A percentile compares a stretch with the other conserved stretches of the same genome.
Conservation (phyloP, 2,329 filamentous ascomycete species). For the Colletotrichum destructivum region DNA sequence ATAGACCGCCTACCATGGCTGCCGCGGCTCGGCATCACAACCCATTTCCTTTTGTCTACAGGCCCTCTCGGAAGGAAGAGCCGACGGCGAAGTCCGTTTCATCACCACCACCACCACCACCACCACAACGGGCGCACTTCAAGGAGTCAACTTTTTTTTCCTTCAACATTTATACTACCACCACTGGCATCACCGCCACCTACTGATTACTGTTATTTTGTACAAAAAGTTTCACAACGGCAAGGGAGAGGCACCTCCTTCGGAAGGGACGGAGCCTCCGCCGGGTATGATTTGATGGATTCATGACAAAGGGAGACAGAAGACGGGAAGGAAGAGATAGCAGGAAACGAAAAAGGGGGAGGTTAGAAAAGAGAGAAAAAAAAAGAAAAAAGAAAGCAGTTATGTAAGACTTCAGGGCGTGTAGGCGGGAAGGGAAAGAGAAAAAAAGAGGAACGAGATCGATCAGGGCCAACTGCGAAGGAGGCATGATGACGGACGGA, state of each 20-base stretch:
- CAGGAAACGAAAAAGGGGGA: background rate
- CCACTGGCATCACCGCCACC: slow-evolving; percentile 3
- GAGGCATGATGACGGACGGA: background rate
- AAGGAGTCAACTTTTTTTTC: slow-evolving; percentile 4
- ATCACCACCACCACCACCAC: background rate
- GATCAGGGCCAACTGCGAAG: background rate
- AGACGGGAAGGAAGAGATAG: background rate
- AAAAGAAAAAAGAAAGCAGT: background rate
- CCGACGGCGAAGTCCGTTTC: background rate
- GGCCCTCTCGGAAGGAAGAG: background rate
- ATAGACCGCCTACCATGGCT: slow-evolving; percentile 30
- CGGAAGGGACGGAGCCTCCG: slow-evolving; percentile 20
- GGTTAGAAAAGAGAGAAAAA: background rate
- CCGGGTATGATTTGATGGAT: slow-evolving; percentile 28
- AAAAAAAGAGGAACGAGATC: background rate
- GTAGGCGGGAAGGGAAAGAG: too few species aligned
- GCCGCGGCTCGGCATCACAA: slow-evolving; percentile 22
- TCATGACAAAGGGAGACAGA: background rate
- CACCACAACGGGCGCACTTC: background rate
- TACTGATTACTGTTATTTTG: slow-evolving; percentile 27
- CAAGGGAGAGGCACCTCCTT: background rate
- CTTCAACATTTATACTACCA: slow-evolving; percentile 16
- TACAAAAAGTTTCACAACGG: slow-evolving; percentile 17
- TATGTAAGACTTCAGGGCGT: background rate
- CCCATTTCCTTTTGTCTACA: slow-evolving; percentile 12